Evolutionary conservation across 768 basidiomycete species (phyloP).

Genomic region (Boletus reticulatus): DNA sequence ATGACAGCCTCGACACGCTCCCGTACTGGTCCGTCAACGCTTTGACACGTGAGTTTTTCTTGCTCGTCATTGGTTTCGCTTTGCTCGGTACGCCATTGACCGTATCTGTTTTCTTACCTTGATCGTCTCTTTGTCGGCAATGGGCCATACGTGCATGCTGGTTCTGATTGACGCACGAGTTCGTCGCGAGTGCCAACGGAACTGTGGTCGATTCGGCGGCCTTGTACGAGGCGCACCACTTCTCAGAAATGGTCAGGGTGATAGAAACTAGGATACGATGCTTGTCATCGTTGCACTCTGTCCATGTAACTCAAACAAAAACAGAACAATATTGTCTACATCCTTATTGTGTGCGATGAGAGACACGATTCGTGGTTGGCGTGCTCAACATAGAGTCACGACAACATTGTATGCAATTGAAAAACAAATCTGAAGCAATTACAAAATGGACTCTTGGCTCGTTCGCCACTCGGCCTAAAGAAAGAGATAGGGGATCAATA

Average conservation of each 20-base stretch:
- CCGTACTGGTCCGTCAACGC: constrained; percentile 9
- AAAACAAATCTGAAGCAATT: too few relatives aligned
- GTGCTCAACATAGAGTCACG: neutral
- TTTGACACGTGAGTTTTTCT: constrained; percentile 10
- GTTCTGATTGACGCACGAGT: constrained; percentile 29
- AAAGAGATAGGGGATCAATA: constrained; percentile 14
- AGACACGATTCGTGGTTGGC: too few relatives aligned
- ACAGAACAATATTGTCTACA: too few relatives aligned
- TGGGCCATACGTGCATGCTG: too few relatives aligned
- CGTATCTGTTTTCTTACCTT: neutral
- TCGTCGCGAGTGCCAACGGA: constrained; percentile 30
- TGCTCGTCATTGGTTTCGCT: too few relatives aligned
- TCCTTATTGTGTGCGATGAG: too few relatives aligned
- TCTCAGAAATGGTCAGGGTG: neutral
- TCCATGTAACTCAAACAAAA: too few relatives aligned
- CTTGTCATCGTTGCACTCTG: too few relatives aligned
- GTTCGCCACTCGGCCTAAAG: neutral
- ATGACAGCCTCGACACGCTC: constrained; percentile 23
- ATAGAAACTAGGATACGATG: neutral
- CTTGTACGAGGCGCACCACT: constrained; percentile 24
- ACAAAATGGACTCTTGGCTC: constrained; percentile 1
- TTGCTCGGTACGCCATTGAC: too few relatives aligned
- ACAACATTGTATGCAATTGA: neutral
- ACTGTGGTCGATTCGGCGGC: constrained; percentile 22
- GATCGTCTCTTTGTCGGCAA: neutral